These are phyloP conservation scores for Chrysanthemum makinoi DNA, from an alignment of 129 eudicot species.

Conservation along the genomic window DNA sequence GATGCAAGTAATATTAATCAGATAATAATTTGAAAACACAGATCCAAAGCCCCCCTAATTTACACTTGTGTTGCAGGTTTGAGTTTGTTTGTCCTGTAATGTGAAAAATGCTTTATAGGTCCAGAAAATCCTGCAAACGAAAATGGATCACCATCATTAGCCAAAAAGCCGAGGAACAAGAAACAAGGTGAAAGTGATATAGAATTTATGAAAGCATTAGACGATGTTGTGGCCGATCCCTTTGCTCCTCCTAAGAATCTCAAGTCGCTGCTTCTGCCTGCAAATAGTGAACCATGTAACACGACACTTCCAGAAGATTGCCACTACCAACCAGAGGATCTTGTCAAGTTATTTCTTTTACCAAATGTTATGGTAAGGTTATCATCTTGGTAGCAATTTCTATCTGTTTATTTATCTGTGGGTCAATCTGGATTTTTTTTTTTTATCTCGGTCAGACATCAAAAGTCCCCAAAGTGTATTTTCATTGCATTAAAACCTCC, in stretches of 20 bases:
- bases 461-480: not conserved
- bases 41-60: not conserved
- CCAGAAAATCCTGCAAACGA: conserved; percentile 45
- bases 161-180: conserved; percentile 54
- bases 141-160: conserved; percentile 44
- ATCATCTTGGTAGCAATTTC: conserved; percentile 1
- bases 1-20: not conserved
- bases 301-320: conserved; percentile 94
- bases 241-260: conserved; percentile 74
- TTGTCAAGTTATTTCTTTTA: conserved; percentile 78
- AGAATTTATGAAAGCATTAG: conserved; percentile 55
- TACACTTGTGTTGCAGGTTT: conserved; percentile 18
- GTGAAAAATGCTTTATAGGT: conserved; percentile 37
- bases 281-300: conserved; percentile 59
- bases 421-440: not conserved
- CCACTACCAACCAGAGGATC: conserved; percentile 90
- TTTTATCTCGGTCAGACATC: not conserved
- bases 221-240: conserved; percentile 43
- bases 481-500: not conserved
- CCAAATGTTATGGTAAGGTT: conserved; percentile 67
- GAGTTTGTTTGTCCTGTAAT: conserved; percentile 13
- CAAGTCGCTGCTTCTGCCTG: conserved; percentile 60
- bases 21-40: not conserved
- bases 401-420: not conserved
- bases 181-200: conserved; percentile 64